phyloP scores from a whole-genome alignment of 1,284 basidiomycete genomes.

The Moesziomyces sp. region DNA sequence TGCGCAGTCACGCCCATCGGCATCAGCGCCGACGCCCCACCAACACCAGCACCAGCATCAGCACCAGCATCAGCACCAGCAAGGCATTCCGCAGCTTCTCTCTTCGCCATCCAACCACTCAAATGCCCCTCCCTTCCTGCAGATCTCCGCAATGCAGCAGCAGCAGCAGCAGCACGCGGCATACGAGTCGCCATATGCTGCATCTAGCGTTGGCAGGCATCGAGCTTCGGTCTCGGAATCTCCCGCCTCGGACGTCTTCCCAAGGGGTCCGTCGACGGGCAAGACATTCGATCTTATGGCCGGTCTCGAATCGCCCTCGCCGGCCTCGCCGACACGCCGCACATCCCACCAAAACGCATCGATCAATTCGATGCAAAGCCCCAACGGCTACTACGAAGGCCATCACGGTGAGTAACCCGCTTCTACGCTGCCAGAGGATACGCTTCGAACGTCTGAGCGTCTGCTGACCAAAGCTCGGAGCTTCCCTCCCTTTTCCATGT shows the following conservation, averaged over 20 bases:
- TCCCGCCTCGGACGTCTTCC: conserved; percentile 33
- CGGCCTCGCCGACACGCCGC: conserved; percentile 15
- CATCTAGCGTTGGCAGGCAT: conserved; percentile 22
- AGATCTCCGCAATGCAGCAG: conserved; percentile 2
- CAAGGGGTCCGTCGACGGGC: conserved; percentile 21
- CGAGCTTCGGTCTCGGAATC: conserved; percentile 37
- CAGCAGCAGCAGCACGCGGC: conserved; percentile 4
- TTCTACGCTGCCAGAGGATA: too few species aligned
- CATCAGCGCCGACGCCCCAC: conserved; percentile 10
- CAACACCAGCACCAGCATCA: conserved; percentile 6
- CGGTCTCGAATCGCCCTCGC: conserved; percentile 32
- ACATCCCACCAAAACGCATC: conserved; percentile 11
- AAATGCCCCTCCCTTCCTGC: conserved; percentile 15
- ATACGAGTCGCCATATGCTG: conserved; percentile 22
- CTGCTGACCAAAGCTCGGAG: too few species aligned
- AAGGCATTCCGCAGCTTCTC: conserved; percentile 5
- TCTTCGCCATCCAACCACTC: conserved; percentile 8
- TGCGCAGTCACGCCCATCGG: conserved; percentile 6
- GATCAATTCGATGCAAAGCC: not conserved
- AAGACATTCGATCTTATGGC: conserved; percentile 41
- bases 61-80: not conserved
- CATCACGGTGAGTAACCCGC: not conserved
- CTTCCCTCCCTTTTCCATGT: too few species aligned
- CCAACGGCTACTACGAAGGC: not conserved
- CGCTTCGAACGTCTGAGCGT: too few species aligned